phyloP scores from a whole-genome alignment of 129 eudicot species.

The Arctium lappa region DNA sequence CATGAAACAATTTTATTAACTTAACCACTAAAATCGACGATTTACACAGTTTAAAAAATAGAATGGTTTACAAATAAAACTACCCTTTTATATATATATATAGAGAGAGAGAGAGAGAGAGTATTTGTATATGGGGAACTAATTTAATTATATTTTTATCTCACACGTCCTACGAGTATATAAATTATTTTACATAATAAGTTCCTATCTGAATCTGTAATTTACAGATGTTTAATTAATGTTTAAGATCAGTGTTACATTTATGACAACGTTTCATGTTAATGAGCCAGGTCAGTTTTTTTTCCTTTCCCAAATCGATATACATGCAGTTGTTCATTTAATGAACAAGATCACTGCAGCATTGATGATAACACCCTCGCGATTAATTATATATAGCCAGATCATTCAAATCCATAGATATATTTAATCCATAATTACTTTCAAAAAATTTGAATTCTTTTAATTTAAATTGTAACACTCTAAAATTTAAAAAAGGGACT shows the following conservation, averaged over 20 bases:
- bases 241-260: constrained; percentile 11
- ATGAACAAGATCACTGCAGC: constrained; percentile 24
- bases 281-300: constrained; percentile 15
- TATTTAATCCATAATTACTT: not conserved
- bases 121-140: not conserved
- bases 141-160: not conserved
- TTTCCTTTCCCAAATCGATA: not conserved
- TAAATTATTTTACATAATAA: constrained; percentile 8
- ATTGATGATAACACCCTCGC: constrained; percentile 18
- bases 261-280: constrained; percentile 24
- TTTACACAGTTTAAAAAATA: no score
- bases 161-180: constrained; percentile 20
- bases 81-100: no score
- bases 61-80: no score
- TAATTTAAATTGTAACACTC: no score
- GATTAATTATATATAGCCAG: constrained; percentile 17
- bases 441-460: not conserved
- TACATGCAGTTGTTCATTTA: constrained; percentile 16
- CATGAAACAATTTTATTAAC: no score
- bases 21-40: no score
- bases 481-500: no score
- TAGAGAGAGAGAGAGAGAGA: no score
- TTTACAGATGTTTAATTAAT: not conserved
- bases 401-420: constrained; percentile 14
- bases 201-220: constrained; percentile 12